Evolutionary conservation across 1,284 basidiomycete species (phyloP).

Genomic region (Ceratorhiza oryzae-sativae): DNA sequence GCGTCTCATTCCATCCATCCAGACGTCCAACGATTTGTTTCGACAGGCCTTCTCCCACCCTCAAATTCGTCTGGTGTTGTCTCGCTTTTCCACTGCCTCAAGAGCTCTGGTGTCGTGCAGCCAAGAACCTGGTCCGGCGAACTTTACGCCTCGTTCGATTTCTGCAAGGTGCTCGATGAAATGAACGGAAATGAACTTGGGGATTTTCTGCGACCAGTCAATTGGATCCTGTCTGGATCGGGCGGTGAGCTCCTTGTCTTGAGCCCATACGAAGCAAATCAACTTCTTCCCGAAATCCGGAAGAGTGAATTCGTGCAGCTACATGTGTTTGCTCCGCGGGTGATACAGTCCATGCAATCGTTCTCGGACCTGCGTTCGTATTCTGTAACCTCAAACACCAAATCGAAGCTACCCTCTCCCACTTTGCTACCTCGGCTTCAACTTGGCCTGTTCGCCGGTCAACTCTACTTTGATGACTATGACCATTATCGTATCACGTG

Average conservation of each 20-base stretch:
- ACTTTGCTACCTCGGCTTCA: constrained; percentile 43
- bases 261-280: constrained; percentile 57
- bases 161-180: constrained; percentile 45
- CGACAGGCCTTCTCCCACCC: neutral
- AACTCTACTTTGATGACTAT: constrained; percentile 53
- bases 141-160: constrained; percentile 45
- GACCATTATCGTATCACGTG: constrained; percentile 51
- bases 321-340: constrained; percentile 56
- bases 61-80: neutral
- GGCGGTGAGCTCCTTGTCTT: constrained; percentile 49
- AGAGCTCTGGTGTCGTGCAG: too few relatives aligned
- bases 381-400: neutral
- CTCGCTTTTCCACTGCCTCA: neutral
- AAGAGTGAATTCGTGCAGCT: constrained; percentile 51
- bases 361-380: constrained; percentile 45
- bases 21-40: constrained; percentile 10
- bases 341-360: constrained; percentile 50
- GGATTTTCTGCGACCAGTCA: constrained; percentile 38
- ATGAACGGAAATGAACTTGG: neutral
- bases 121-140: neutral
- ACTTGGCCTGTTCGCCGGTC: constrained; percentile 57
- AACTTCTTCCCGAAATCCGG: constrained; percentile 53
- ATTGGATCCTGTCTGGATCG: constrained; percentile 54
- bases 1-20: constrained; percentile 10
- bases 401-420: neutral